Conservation (phyloP, 768 basidiomycete genomes). For the Guyanaporus albipodus region DNA sequence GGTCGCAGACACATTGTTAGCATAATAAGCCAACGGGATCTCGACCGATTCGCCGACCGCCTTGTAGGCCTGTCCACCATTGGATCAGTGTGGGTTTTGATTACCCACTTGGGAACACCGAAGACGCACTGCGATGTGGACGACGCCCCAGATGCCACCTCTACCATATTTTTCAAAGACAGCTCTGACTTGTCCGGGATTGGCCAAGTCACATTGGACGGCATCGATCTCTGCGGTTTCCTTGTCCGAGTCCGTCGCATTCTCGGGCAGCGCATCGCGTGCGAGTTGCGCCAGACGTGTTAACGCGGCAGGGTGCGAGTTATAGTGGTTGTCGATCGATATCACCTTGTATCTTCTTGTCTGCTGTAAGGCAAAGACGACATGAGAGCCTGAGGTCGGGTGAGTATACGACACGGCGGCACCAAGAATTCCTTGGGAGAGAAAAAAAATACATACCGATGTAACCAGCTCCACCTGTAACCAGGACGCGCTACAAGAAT, state of each 20-base stretch:
- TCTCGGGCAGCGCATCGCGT: conserved; percentile 59
- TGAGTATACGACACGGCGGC: conserved; percentile 9
- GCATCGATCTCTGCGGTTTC: conserved; percentile 72
- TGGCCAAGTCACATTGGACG: conserved; percentile 70
- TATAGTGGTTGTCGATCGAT: conserved; percentile 93
- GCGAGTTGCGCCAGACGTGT: conserved; percentile 78
- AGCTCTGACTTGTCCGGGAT: conserved; percentile 60
- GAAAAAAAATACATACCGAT: conserved; percentile 53
- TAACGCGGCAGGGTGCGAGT: conserved; percentile 77
- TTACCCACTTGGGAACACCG: too few relatives aligned
- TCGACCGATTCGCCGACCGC: conserved; percentile 96
- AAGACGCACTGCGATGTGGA: conserved; percentile 84
- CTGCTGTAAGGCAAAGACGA: conserved; percentile 80
- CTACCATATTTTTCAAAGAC: conserved; percentile 85
- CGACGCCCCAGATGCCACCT: conserved; percentile 93
- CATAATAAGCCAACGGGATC: conserved; percentile 89
- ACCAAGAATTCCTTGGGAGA: background rate
- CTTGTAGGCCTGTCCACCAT: conserved; percentile 85
- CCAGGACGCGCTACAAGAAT: conserved; percentile 50
- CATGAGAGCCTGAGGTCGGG: conserved; percentile 72
- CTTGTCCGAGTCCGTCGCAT: conserved; percentile 63
- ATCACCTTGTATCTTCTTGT: conserved; percentile 90
- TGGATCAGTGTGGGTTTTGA: too few relatives aligned
- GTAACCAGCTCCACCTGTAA: conserved; percentile 85
- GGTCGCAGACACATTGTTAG: conserved; percentile 90